Evolutionary conservation across 352 stramenopile species (phyloP), one percentile per base, ranked within the genome.

Genomic region (Thraustochytrium sp.): DNA sequence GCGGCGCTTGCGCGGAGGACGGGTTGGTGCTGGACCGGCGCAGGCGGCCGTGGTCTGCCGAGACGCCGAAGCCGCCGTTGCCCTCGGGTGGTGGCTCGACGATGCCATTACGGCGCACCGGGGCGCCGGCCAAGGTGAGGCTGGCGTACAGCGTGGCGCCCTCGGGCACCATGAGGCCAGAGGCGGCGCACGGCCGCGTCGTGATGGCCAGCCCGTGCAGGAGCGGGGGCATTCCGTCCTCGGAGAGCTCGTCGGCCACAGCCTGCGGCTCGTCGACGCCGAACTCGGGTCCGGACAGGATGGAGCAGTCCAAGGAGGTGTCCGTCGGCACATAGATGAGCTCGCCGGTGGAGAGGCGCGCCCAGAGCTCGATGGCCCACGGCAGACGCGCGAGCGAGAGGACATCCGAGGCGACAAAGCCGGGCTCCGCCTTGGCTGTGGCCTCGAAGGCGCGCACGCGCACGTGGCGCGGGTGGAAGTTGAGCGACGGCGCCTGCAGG

Each of bases 251-350:
- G 4, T 40, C 46, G 23, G 68, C 31, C 23, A 80, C 40, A 5
- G 51, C 26, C 26, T 80, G 18, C 18, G 40, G 68, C 51, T 80
- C 68, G 1, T 62, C 68, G 26, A 64, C 48, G 51, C 68, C 68
- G n/a, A 80, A 80, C n/a, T 80, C 68, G 31, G 68, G 44, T 18
- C 68, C 68, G 23, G 68, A 55, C 4, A 51, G 11, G 68, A 55
- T 29, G 9, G 68, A 80, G 68, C 68, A 72, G 53, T 80, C 68
- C 13, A 80, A 31, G 9, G 26, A 13, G 37, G 68, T 65, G 4
- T 80, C 44, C 13, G 40, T 53, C 18, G 68, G 68, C 34, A 61
- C 48, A 44, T 80, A 80, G 23, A 56, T 31, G 44, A 75, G 37
- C 44, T 75, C 53, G 37, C 53, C 48, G 49, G 37, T 53, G 2